Conservation (phyloP, 2,329 filamentous ascomycete genomes). For the Parafenestella ontariensis region DNA sequence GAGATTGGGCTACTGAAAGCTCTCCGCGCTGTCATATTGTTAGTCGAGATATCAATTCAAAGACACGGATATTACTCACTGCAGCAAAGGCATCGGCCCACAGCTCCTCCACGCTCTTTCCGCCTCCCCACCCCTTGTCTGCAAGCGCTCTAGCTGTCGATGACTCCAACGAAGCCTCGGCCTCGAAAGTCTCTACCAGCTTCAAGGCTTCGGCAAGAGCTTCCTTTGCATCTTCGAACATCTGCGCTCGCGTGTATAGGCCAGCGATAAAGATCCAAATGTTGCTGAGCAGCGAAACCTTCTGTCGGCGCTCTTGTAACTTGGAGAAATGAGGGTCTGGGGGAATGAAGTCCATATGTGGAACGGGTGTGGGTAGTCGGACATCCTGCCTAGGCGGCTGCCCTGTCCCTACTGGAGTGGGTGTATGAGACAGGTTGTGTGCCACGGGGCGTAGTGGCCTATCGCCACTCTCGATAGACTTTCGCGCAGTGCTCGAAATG, state of each 20-base stretch:
- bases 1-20: conserved; percentile 67
- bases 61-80: conserved; percentile 58
- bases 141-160: conserved; percentile 69
- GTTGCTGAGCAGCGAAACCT: conserved; percentile 68
- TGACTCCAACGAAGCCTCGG: conserved; percentile 67
- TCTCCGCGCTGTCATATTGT: conserved; percentile 66
- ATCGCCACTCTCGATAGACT: conserved; percentile 42
- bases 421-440: conserved; percentile 50
- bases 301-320: conserved; percentile 62
- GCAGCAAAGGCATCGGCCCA: conserved; percentile 85
- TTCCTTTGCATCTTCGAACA: conserved; percentile 80
- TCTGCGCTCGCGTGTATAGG: conserved; percentile 81
- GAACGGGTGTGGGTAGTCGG: conserved; percentile 51
- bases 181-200: conserved; percentile 74
- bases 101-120: conserved; percentile 81
- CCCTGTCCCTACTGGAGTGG: conserved; percentile 45
- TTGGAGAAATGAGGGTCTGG: conserved; percentile 59
- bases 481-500: conserved; percentile 27
- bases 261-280: conserved; percentile 92
- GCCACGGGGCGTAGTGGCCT: conserved; percentile 47
- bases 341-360: conserved; percentile 40
- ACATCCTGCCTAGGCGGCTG: conserved; percentile 54
- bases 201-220: conserved; percentile 83
- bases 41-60: not conserved
- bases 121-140: conserved; percentile 76